Percentiles rank a stretch among this genome's conserved stretches.
Evolutionary conservation across 345 rosid species (phyloP).

Genomic region (Eucalyptus erythrocorys): DNA sequence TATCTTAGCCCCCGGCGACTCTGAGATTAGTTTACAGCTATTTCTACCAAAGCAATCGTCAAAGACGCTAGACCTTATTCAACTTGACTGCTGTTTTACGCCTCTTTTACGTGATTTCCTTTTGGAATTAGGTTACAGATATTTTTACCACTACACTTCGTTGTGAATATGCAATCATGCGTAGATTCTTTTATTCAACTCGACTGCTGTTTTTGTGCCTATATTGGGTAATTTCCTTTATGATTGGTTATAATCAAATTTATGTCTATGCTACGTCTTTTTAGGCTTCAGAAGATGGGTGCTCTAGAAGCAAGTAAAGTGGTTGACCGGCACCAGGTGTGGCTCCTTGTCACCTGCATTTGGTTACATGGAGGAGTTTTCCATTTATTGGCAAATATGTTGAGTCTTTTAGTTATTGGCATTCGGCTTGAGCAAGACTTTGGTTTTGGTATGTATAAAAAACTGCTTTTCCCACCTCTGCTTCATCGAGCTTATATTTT

Average conservation of each 20-base stretch:
- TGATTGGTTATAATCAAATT: background rate
- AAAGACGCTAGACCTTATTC: background rate
- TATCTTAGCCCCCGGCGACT: background rate
- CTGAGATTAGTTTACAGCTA: background rate
- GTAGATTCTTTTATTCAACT: background rate
- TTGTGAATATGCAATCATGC: background rate
- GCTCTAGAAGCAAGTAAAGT: constrained; percentile 54
- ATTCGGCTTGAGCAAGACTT: constrained; percentile 87
- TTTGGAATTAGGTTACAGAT: background rate
- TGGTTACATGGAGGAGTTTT: constrained; percentile 93
- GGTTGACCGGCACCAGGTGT: constrained; percentile 52
- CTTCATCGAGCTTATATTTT: background rate
- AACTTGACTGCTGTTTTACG: background rate
- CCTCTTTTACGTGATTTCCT: background rate
- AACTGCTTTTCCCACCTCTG: background rate
- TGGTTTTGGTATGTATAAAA: constrained; percentile 58
- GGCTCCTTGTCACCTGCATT: constrained; percentile 79
- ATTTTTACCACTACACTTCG: background rate
- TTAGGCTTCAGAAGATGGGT: constrained; percentile 75
- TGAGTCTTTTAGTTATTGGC: constrained; percentile 74
- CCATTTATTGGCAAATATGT: constrained; percentile 80
- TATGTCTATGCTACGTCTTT: background rate
- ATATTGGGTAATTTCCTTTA: background rate
- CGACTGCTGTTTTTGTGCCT: background rate
- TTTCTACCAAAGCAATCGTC: background rate